Base-by-base conservation (phyloP, 148 eudicot species). In the Silene latifolia region DNA sequence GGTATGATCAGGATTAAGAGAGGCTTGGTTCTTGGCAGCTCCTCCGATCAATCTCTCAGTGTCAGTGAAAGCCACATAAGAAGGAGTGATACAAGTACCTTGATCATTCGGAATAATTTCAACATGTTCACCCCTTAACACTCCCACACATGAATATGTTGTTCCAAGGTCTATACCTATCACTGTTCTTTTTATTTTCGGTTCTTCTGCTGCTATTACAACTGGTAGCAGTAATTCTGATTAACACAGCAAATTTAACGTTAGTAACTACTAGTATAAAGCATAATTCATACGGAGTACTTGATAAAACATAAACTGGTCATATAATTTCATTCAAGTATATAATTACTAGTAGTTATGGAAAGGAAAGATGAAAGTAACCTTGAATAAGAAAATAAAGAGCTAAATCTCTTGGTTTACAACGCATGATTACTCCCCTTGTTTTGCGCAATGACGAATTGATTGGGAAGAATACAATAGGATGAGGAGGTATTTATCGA, bases 31-130 rank as follows among this genome's bases (percentile, higher is more conserved):
- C 71, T 83, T 86, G 10, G 88, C 88, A 0, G 88, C 86, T 74
- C 83, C 88, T 46, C 88, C 88, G 35, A 81, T 83, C 58, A 86
- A 51, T 67, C 88, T 80, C 71, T 86, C 88, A 0, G 82, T 78
- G 48, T 86, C 88, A 1, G 86, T 86, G 73, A 85, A 85, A 9
- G 88, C 86, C 8, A 85, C 88, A 85, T 85, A 85, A 5, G 88
- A 85, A n/a, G 88, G 88, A 10, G 88, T 85, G 80, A 85, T 83
- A 67, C 88, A 57, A 32, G 83, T 85, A 21, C 88, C 88, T 80
- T 85, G 88, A 51, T 83, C 86, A 27, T 82, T 85, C 8, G 82
- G 82, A 80, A 85, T 82, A 32, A 85, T 85, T 67, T 85, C 85
- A 5, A 83, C 86, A 54, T 75, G 80, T 64, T 82, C 86, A 53